Conservation (phyloP, 2,329 filamentous ascomycete species). For the Curvularia sp. region DNA sequence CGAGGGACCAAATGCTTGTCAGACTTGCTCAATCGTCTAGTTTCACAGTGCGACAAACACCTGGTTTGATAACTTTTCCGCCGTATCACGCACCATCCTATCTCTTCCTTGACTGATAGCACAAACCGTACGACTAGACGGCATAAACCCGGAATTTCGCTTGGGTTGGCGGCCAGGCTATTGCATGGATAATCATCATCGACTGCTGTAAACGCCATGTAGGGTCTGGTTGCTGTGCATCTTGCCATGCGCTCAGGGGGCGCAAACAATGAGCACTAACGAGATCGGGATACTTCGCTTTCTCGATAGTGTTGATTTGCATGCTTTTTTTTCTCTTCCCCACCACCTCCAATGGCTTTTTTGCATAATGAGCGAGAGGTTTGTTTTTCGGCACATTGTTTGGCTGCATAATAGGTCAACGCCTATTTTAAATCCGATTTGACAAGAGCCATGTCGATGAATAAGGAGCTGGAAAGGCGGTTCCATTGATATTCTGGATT, state of each 20-base stretch:
- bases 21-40: not conserved
- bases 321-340: constrained; percentile 2
- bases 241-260: constrained; percentile 10
- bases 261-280: constrained; percentile 7
- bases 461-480: not conserved
- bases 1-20: constrained; percentile 1
- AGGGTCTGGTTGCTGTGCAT: not conserved
- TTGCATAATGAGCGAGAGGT: not conserved
- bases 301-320: constrained; percentile 17
- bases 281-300: constrained; percentile 1
- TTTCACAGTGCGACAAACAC: not conserved
- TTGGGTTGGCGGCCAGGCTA: constrained; percentile 2
- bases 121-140: constrained; percentile 8
- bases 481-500: not conserved
- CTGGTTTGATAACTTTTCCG: constrained; percentile 7
- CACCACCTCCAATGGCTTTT: not conserved
- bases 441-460: not conserved
- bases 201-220: constrained; percentile 6
- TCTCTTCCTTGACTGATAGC: constrained; percentile 1
- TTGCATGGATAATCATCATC: constrained; percentile 7
- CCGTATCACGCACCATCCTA: not conserved
- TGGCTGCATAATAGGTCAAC: not conserved
- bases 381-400: not conserved
- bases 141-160: constrained; percentile 3
- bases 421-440: not conserved